Conservation (phyloP, 306 rosid species). For the Cajanus cajan region DNA sequence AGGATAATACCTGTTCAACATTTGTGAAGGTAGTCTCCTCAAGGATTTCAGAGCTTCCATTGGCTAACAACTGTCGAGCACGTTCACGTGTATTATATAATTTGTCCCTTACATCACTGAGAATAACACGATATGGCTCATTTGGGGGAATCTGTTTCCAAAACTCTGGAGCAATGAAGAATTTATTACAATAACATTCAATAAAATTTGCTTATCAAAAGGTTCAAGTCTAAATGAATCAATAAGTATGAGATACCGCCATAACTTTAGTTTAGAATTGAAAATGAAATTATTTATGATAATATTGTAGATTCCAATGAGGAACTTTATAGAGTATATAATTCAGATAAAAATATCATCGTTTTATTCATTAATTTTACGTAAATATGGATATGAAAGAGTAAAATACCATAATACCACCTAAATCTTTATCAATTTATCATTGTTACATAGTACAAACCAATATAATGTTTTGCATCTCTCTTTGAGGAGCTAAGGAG, state of each 20-base stretch:
- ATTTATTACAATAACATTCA: conserved; percentile 9
- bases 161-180: conserved; percentile 60
- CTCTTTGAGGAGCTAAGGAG: conserved; percentile 68
- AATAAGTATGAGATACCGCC: neutral
- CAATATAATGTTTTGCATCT: conserved; percentile 84
- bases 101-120: conserved; percentile 80
- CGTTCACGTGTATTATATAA: conserved; percentile 76
- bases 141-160: conserved; percentile 84
- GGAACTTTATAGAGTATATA: neutral
- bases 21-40: conserved; percentile 64
- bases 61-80: conserved; percentile 72
- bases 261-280: conserved; percentile 8
- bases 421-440: neutral
- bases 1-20: conserved; percentile 69
- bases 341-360: neutral
- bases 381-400: too few species aligned
- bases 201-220: conserved; percentile 2
- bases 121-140: conserved; percentile 89
- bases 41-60: conserved; percentile 68
- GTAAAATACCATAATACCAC: too few species aligned
- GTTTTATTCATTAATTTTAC: neutral
- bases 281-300: neutral
- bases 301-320: neutral
- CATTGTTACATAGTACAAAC: conserved; percentile 34
- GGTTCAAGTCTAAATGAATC: conserved; percentile 2